Evolutionary conservation across 2,329 filamentous ascomycete species (phyloP), one percentile per base, ranked within the genome.

Genomic region (Lasiodiplodia citricola): DNA sequence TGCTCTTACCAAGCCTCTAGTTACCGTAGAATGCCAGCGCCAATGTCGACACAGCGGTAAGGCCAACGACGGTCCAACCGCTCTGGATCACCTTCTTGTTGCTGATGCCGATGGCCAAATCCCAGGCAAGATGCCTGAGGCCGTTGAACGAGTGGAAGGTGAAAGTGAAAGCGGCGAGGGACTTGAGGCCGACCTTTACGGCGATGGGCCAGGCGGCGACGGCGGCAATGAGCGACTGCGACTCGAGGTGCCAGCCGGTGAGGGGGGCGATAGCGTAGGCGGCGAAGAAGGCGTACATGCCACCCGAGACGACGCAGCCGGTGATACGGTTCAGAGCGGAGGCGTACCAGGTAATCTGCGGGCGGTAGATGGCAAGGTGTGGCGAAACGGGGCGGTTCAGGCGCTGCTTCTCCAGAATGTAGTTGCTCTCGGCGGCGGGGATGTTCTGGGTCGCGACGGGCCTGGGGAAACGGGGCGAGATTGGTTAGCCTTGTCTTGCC

Each of bases 281-380:
- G 73, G 89, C 81, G 71, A 91, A 90, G 85, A 93, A 97, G 79
- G 88, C 81, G 87, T 97, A 97, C 71, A 97, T 86, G 62, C 85
- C 82, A 72, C 91, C 92, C 70, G 90, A 90, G 73, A 96, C 86
- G 70, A 86, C 81, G 77, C 86, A 83, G 75, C 93, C 94, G n/a
- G 93, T 95, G 83, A 97, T 89, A 76, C 94, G 93, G 84, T 94
- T 92, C 82, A 92, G 86, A 69, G 85, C 89, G 74, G 89, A 90
- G 74, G 87, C 86, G 81, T 92, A 90, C 91, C 90, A 97, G 75
- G 93, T 96, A 83, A 97, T 92, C 81, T 93, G 89, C 70, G 91
- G 88, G 80, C 89, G 87, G 89, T 97, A 97, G 87, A 96, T 94
- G 77, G 83, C 80, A 71, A 97, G 88, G 79, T 97, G 94, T 67